A percentile compares a stretch with the other conserved stretches of the same genome.
phyloP scores from a whole-genome alignment of 345 rosid species.

The Bruguiera parviflora region DNA sequence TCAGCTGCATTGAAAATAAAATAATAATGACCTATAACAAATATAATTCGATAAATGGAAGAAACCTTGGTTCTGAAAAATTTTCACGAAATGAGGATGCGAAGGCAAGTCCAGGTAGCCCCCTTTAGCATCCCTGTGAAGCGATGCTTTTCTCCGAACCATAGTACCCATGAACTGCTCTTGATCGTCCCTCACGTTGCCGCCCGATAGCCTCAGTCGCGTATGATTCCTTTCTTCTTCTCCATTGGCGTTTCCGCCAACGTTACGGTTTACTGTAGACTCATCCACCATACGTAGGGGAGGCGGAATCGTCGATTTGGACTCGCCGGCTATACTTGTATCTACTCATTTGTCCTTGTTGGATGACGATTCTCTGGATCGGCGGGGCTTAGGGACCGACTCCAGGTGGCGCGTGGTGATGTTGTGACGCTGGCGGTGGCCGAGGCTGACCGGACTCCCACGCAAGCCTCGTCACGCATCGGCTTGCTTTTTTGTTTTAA shows the following conservation, averaged over 20 bases:
- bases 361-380: background rate
- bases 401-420: background rate
- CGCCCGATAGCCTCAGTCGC: slow-evolving; percentile 34
- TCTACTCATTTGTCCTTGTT: slow-evolving; percentile 33
- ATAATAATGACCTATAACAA: no score
- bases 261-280: slow-evolving; percentile 30
- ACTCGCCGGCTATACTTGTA: slow-evolving; percentile 38
- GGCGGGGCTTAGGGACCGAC: background rate
- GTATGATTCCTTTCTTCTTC: slow-evolving; percentile 31
- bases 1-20: background rate
- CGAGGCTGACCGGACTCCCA: background rate
- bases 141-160: slow-evolving; percentile 79
- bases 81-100: slow-evolving; percentile 58
- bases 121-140: slow-evolving; percentile 67
- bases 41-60: background rate
- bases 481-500: no score
- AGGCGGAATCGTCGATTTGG: slow-evolving; percentile 13
- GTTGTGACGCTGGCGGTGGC: background rate
- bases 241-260: slow-evolving; percentile 19
- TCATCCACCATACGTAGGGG: background rate
- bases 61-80: slow-evolving; percentile 80
- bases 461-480: no score
- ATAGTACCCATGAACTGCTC: slow-evolving; percentile 84
- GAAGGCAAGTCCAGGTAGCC: slow-evolving; percentile 79
- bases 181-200: slow-evolving; percentile 59